Base-by-base conservation (phyloP, 768 basidiomycete genomes). In the Fibroporia radiculosa region DNA sequence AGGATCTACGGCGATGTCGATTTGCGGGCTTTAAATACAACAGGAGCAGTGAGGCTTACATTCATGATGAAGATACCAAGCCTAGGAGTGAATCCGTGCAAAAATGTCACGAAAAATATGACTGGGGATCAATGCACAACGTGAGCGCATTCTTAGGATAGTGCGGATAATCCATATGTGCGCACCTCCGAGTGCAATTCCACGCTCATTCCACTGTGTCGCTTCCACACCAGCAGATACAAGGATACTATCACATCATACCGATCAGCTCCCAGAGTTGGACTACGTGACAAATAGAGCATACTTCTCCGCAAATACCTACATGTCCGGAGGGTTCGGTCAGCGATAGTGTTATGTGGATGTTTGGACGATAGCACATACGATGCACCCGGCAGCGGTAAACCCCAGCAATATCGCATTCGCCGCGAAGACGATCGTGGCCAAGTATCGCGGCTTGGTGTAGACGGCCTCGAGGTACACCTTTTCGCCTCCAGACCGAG, bases 401-500 rank as follows among this genome's bases (percentile, higher is more conserved):
- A 73, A 73, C 0, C 63, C 63, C 1, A 65, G 56, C 1, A 66
- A 18, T 40, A 65, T 63, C 6, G 62, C 63, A 44, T 65, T 62
- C 24, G 54, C 47, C 8, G 64, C 64, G 45, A 66, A 66, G 20
- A 66, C 53, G 18, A 63, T 52, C 1, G 65, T 66, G 3, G 59
- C 61, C 2, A 66, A 52, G 38, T 63, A 57, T 41, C 56, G 56
- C 6, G 65, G 64, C 35, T 53, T 54, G 37, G 52, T 54, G 55
- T 77, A 80, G 3, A 76, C 65, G 0, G 71, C 75, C 55, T 80
- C 79, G 22, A 78, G 62, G 50, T 80, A 79, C 2, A 79, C 77
- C 56, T 81, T 79, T 55, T 80, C 79, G 5, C 78, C 78, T 8
- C 78, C 77, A 11, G 73, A 76, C 1, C 78, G 68, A 3, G 78